Conservation (phyloP, 768 basidiomycete species). For the Artomyces pyxidatus region DNA sequence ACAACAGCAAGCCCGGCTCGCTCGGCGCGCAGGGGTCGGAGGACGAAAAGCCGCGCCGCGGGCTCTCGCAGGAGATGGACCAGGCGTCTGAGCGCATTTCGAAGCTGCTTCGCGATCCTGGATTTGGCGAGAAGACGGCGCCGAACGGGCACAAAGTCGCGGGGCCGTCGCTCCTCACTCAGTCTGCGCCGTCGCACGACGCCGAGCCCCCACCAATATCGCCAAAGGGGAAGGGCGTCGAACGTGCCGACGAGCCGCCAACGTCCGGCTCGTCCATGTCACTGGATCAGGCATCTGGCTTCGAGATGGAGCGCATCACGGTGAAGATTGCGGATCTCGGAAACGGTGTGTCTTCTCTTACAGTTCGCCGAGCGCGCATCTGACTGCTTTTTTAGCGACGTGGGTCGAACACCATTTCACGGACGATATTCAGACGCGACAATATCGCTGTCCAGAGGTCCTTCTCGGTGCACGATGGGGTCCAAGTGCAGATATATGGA, state of each 20-base stretch:
- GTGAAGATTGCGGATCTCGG: constrained; percentile 99
- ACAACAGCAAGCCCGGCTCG: constrained; percentile 28
- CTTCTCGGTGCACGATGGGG: constrained; percentile 96
- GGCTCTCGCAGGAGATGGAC: constrained; percentile 31
- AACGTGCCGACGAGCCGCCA: constrained; percentile 12
- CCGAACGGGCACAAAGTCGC: constrained; percentile 28
- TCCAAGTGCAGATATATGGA: constrained; percentile 94
- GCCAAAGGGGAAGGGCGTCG: constrained; percentile 20
- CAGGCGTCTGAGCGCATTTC: constrained; percentile 44
- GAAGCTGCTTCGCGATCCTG: constrained; percentile 34
- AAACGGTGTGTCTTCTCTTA: constrained; percentile 52
- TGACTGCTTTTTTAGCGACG: constrained; percentile 44
- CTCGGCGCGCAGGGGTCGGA: constrained; percentile 14
- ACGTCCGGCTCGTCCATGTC: constrained; percentile 21
- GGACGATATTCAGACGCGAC: constrained; percentile 96
- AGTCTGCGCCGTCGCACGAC: constrained; percentile 43
- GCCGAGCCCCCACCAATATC: constrained; percentile 17
- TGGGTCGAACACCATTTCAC: constrained; percentile 97
- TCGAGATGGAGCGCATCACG: constrained; percentile 62
- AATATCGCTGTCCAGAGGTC: constrained; percentile 96
- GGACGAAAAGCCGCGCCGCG: constrained; percentile 12
- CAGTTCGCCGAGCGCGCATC: constrained; percentile 3
- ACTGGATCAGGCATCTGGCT: constrained; percentile 22
- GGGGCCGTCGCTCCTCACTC: constrained; percentile 66
- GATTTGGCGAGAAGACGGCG: constrained; percentile 31